Conservation (phyloP, 73 alveolate species). For the Breviolum minutum region DNA sequence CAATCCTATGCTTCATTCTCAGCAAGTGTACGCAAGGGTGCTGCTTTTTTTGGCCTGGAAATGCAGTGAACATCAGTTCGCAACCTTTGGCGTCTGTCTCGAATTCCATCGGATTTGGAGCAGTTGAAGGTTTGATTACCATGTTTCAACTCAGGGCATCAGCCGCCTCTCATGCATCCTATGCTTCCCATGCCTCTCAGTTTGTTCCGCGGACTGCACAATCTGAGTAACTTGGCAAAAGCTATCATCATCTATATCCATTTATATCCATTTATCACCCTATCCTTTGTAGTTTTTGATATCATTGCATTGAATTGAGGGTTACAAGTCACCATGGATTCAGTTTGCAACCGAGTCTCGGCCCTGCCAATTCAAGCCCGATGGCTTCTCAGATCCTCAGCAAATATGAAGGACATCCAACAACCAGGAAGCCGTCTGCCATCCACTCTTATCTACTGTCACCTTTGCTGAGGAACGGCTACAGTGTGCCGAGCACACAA, state of each 20-base stretch:
- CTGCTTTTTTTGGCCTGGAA: too few species aligned
- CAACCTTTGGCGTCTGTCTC: too few species aligned
- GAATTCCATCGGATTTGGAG: too few species aligned
- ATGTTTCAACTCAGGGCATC: neutral
- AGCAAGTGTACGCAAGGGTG: neutral
- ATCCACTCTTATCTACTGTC: neutral
- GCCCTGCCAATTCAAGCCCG: neutral
- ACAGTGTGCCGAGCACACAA: conserved; percentile 36
- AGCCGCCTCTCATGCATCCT: conserved; percentile 36
- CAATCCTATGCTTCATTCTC: neutral
- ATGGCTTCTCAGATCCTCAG: neutral
- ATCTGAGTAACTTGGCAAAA: conserved; percentile 3
- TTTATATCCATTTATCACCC: neutral
- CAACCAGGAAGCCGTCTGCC: too few species aligned
- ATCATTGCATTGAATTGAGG: too few species aligned
- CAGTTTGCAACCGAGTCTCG: neutral
- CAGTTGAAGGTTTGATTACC: too few species aligned
- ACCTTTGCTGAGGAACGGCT: conserved; percentile 10
- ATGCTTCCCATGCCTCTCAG: conserved; percentile 45
- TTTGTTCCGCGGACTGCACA: conserved; percentile 48
- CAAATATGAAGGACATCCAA: too few species aligned
- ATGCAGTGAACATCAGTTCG: too few species aligned
- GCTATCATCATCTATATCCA: neutral
- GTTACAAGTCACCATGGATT: neutral
- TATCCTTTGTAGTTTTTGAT: too few species aligned